Conservation (phyloP, 140 eudicot genomes). For the Flaveria floridana region DNA sequence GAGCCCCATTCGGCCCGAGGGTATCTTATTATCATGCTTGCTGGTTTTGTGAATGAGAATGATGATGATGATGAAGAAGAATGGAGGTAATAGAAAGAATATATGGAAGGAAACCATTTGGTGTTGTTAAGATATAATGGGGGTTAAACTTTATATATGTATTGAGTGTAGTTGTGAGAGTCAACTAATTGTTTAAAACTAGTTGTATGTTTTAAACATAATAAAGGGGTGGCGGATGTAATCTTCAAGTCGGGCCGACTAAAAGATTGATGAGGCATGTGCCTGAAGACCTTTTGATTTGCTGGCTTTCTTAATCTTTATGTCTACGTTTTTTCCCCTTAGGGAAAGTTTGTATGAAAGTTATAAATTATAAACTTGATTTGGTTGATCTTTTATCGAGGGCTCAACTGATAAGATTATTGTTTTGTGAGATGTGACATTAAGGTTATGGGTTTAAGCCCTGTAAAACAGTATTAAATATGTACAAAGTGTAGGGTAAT, state of each 20-base stretch:
- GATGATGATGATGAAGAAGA: slow-evolving; percentile 22
- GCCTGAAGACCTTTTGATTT: not conserved
- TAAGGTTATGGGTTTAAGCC: too few species aligned
- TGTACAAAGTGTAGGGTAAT: too few species aligned
- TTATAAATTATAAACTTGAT: not conserved
- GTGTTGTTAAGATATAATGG: not conserved
- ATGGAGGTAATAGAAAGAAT: slow-evolving; percentile 28
- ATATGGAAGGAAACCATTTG: slow-evolving; percentile 28
- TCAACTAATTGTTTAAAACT: slow-evolving; percentile 15
- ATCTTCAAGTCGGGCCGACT: slow-evolving; percentile 40
- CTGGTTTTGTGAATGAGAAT: slow-evolving; percentile 30
- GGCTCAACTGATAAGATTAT: too few species aligned
- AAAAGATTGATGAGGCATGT: slow-evolving; percentile 32
- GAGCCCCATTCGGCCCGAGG: slow-evolving; percentile 67
- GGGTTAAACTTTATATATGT: not conserved
- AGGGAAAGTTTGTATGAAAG: not conserved
- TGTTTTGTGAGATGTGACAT: too few species aligned
- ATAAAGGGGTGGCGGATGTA: slow-evolving; percentile 29
- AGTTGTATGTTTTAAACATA: not conserved
- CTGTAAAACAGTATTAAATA: too few species aligned
- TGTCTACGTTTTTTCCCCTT: not conserved
- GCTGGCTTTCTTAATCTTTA: slow-evolving; percentile 18
- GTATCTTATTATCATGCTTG: slow-evolving; percentile 35
- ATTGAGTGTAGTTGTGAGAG: slow-evolving; percentile 8
- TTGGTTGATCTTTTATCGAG: too few species aligned